Evolutionary conservation across 306 rosid species (phyloP), one percentile per base, ranked within the genome.

Genomic region (Lathyrus sativus): DNA sequence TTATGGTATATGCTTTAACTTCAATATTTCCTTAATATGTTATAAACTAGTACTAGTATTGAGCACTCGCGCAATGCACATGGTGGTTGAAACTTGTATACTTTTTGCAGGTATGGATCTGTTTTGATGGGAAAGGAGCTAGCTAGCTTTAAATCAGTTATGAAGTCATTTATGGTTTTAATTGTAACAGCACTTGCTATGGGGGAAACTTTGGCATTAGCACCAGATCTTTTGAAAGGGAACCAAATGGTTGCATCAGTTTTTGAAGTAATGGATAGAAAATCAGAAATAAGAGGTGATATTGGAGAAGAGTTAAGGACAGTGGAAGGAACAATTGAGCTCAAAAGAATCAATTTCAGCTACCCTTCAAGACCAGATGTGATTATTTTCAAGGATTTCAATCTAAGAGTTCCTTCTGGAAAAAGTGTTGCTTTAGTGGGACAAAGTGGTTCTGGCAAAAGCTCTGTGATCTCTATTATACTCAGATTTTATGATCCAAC

Each of bases 391-490:
- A 85, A 76, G 83, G 97, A 90, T 76, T 93, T 93, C 78, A 90
- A 79, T 68, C 81, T 93, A 6, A 82, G 65, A 78, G 91, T 93
- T 61, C 86, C 83, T 42, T 73, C 90, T 19, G 96, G 97, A 17
- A 87, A 81, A 70, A 86, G 91, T 76, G 67, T 90, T 73, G 98
- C 98, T 18, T 73, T 93, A 28, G 97, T 88, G 42, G 97, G 98
- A 31, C 98, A 90, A 81, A 93, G 98, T 69, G 98, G 98, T 19
- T 90, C 98, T 14, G 98, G 98, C n/a, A 93, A 93, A 86, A 93
- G 98, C 91, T 93, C 98, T 29, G 89, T 93, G 67, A 78, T 90
- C 62, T 84, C 97, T 62, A 85, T 93, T 9, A 82, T 90, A 56
- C 91, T 93, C 84, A 81, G 97, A 65, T 93, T 88, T 84, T 93